Evolutionary conservation across 2,329 filamentous ascomycete species (phyloP), one percentile per base, ranked within the genome.

Genomic region (Colletotrichum sp.): DNA sequence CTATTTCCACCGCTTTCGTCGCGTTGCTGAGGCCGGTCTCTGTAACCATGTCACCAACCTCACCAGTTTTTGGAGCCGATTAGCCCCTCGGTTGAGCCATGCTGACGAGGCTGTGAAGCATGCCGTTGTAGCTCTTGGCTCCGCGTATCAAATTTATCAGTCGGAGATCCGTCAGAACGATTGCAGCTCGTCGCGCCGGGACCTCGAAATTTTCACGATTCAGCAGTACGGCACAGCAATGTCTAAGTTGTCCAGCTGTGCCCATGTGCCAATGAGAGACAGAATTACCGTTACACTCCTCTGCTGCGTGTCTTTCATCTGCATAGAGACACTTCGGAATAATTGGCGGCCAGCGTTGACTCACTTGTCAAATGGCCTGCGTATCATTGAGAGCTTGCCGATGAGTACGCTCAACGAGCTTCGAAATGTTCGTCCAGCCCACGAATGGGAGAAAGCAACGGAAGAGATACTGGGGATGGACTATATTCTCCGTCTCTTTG

Each of bases 171-270:
- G 57, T 24, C 44, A 60, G 49, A 60, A 60, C 9, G 69, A 78
- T 67, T 72, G 77, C 30, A 69, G 78, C 16, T 67, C 78, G 49
- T 72, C 77, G 34, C 78, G 78, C 7, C 80, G 80, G 28, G 78
- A 82, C 32, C 79, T 83, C 5, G 84, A 86, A 64, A 78, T 84
- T 8, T 85, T 86, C 77, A 82, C 82, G 55, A 83, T 86, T 72
- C 81, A 84, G 71, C 84, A 86, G 69, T 86, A 87, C 77, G 84
- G 83, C 78, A 79, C 80, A 12, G 83, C 85, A 24, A 83, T 87
- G 68, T 82, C 82, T 64, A 80, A 81, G 52, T 65, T 76, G 26
- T 74, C 69, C 13, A 69, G 30, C 57, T 66, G 73, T n/a, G 60
- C 64, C 21, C 32, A 74, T 9, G 59, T 76, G 8, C 65, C 74